A percentile compares a stretch with the other conserved stretches of the same genome.
phyloP scores from a whole-genome alignment of 1,284 basidiomycete species.

The Boletus semigastroideus region DNA sequence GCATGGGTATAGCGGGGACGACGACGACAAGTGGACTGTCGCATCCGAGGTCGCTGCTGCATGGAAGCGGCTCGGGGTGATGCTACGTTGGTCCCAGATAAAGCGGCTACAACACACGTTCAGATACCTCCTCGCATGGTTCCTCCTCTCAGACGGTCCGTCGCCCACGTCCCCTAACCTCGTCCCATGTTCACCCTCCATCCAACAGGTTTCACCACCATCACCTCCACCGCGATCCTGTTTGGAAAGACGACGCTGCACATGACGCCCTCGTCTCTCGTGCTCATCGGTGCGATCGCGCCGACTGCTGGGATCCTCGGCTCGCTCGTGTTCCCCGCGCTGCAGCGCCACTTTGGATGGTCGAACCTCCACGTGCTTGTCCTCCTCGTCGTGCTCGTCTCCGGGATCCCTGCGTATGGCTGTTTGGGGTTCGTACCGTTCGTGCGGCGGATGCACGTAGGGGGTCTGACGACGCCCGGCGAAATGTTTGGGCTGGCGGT shows the following conservation, averaged over 20 bases:
- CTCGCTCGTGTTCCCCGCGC: conserved; percentile 65
- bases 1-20: neutral
- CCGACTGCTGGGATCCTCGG: conserved; percentile 73
- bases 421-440: conserved; percentile 76
- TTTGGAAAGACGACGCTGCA: conserved; percentile 80
- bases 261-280: conserved; percentile 69
- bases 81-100: conserved; percentile 71
- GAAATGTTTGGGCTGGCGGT: conserved; percentile 86
- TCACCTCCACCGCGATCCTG: conserved; percentile 79
- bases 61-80: conserved; percentile 66
- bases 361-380: conserved; percentile 70
- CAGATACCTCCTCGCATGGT: conserved; percentile 86
- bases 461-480: conserved; percentile 71
- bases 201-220: conserved; percentile 70
- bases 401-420: conserved; percentile 77
- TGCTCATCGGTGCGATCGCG: conserved; percentile 69
- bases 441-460: conserved; percentile 45
- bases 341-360: conserved; percentile 63
- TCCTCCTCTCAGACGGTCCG: conserved; percentile 85
- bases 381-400: conserved; percentile 64
- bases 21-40: conserved; percentile 43
- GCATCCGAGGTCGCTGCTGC: conserved; percentile 55
- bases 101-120: conserved; percentile 80
- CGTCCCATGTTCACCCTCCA: neutral
- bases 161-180: neutral